Conservation (phyloP, 495 filamentous ascomycete species). For the Penicillium chermesinum region DNA sequence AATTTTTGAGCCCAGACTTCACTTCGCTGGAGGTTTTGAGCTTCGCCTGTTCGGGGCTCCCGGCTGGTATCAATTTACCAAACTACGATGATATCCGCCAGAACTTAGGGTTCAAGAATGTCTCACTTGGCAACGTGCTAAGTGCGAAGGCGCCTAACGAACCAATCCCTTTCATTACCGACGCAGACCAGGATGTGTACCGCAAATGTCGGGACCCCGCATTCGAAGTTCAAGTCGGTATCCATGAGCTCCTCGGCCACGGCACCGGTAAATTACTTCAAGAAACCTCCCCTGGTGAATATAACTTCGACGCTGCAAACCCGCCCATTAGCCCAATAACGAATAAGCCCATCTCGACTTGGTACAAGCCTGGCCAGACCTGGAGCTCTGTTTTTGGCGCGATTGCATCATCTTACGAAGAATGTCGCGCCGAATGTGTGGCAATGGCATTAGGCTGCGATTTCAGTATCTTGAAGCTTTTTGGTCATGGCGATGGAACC, state of each 20-base stretch:
- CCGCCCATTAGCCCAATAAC: conserved; percentile 79
- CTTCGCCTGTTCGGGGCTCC: conserved; percentile 75
- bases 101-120: conserved; percentile 96
- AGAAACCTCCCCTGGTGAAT: conserved; percentile 73
- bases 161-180: conserved; percentile 78
- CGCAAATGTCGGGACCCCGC: conserved; percentile 73
- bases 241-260: conserved; percentile 94
- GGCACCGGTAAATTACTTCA: conserved; percentile 94
- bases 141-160: conserved; percentile 87
- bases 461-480: conserved; percentile 81
- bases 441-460: conserved; percentile 92
- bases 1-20: conserved; percentile 90
- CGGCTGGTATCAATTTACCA: conserved; percentile 73
- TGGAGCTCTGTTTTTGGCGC: conserved; percentile 91
- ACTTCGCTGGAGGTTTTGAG: conserved; percentile 76
- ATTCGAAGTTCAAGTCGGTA: conserved; percentile 92
- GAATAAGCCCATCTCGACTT: conserved; percentile 69
- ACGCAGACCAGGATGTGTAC: conserved; percentile 69
- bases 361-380: conserved; percentile 90
- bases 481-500: conserved; percentile 77
- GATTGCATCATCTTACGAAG: conserved; percentile 81
- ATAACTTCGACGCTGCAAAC: conserved; percentile 78
- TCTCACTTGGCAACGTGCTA: conserved; percentile 84
- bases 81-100: conserved; percentile 96
- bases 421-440: conserved; percentile 79